Evolutionary conservation across 306 rosid species (phyloP), one percentile per base, ranked within the genome.

Genomic region (Cajanus cajan): DNA sequence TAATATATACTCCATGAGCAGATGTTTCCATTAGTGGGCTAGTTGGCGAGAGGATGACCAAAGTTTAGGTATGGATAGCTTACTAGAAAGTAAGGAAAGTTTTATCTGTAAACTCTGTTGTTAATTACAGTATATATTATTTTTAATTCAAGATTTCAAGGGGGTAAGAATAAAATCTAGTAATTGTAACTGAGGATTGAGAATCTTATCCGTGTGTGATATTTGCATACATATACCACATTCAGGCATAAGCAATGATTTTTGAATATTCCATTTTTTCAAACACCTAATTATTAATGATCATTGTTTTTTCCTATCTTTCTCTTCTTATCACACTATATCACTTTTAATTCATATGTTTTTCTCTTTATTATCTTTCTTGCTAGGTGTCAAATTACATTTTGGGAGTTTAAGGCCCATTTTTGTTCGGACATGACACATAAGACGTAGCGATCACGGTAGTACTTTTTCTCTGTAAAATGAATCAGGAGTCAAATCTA

Each of bases 71-170:
- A 18, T 19, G 25, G n/a, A 43, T 24, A 48, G 74, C 73, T 58
- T 39, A 21, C 18, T 14, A 61, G 75, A 19, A 62, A 61, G 50
- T 50, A 37, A 9, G 50, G 21, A 19, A 68, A 48, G 14, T 41
- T 34, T 81, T 4, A 33, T 75, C 4, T 74, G 71, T 55, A 57
- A 68, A 67, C 51, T 71, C 31, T 39, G 52, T 15, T 58, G 77
- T 70, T 55, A 52, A 78, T 41, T 72, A 64, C 37, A 63, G 50
- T 33, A 74, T 44, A 57, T n/a, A 24, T 62, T 21, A 11, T 48
- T 59, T 67, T 41, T 55, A 15, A 45, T 72, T 59, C 3, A 37
- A 34, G 43, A 43, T 65, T 45, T 55, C 57, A 68, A 19, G 9
- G 45, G 45, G 16, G 16, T 14, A 25, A 13, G 3, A 18, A 50